A percentile compares a stretch with the other conserved stretches of the same genome.
Conservation (phyloP, 495 filamentous ascomycete species). For the Podospora pseudocomata region DNA sequence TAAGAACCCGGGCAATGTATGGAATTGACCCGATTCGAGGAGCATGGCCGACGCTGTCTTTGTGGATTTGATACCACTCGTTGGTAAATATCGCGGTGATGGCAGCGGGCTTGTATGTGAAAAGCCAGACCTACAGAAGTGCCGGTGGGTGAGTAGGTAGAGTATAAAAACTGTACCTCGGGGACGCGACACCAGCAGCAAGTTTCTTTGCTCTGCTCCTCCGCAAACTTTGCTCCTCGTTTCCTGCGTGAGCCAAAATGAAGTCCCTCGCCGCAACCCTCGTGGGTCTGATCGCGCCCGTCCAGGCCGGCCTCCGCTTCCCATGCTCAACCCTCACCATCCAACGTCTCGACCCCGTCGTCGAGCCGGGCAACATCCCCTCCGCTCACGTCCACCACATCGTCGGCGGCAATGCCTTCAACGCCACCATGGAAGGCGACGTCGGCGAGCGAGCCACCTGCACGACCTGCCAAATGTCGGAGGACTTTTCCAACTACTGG, state of each 20-base stretch:
- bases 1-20: not conserved
- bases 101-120: not conserved
- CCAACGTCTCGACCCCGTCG: slow-evolving; percentile 46
- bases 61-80: not conserved
- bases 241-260: not conserved
- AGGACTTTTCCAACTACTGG: slow-evolving; percentile 37
- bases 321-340: slow-evolving; percentile 23
- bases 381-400: slow-evolving; percentile 49
- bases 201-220: not conserved
- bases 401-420: slow-evolving; percentile 50
- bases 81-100: not conserved
- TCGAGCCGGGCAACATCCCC: slow-evolving; percentile 37
- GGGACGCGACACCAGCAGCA: not conserved
- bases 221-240: not conserved
- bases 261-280: slow-evolving; percentile 5
- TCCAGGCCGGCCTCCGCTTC: slow-evolving; percentile 20
- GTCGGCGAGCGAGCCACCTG: slow-evolving; percentile 39
- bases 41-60: not conserved
- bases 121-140: not conserved
- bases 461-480: slow-evolving; percentile 28
- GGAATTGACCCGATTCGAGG: not conserved
- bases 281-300: slow-evolving; percentile 10
- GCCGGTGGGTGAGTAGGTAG: not conserved
- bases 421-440: slow-evolving; percentile 48
- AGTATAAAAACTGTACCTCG: not conserved